Percentiles rank a stretch among this genome's conserved stretches.
These are phyloP conservation scores for Cynara cardunculus DNA, from an alignment of 129 eudicot genomes.

Conservation along the genomic window DNA sequence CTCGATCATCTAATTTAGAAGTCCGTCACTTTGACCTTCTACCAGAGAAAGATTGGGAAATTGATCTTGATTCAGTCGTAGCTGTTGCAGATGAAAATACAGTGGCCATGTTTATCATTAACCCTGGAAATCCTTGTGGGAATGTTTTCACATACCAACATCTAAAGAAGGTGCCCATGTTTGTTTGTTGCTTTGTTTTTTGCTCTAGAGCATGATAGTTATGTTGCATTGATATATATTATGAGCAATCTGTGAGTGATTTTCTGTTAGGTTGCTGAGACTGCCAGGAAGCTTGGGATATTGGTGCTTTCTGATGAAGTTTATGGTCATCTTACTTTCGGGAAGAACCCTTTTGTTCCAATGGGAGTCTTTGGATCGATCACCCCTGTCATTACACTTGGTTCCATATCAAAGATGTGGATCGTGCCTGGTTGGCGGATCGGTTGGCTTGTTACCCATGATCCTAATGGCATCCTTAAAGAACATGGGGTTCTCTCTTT, in stretches of 20 bases:
- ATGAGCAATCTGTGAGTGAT: neutral
- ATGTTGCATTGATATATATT: no score
- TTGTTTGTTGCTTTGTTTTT: neutral
- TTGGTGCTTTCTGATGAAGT: conserved; percentile 81
- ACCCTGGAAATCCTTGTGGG: conserved; percentile 95
- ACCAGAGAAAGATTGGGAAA: conserved; percentile 73
- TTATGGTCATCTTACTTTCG: conserved; percentile 69
- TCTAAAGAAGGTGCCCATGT: conserved; percentile 51
- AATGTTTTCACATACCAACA: conserved; percentile 65
- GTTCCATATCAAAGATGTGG: conserved; percentile 87
- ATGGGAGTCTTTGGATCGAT: conserved; percentile 79
- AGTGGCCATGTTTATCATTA: conserved; percentile 69
- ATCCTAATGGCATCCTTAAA: conserved; percentile 54
- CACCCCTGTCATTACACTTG: conserved; percentile 63
- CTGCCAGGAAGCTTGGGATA: conserved; percentile 75
- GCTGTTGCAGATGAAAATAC: conserved; percentile 77
- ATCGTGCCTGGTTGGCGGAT: conserved; percentile 91
- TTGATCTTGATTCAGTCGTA: conserved; percentile 61
- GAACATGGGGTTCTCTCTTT: conserved; percentile 55
- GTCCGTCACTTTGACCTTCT: conserved; percentile 63
- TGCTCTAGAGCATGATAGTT: no score
- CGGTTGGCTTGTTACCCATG: conserved; percentile 76
- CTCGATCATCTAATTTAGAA: conserved; percentile 46
- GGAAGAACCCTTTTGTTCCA: conserved; percentile 72
- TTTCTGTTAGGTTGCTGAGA: conserved; percentile 60